Conservation (phyloP, 1,139 yeast genomes). For the Suhomyces bribrorum region DNA sequence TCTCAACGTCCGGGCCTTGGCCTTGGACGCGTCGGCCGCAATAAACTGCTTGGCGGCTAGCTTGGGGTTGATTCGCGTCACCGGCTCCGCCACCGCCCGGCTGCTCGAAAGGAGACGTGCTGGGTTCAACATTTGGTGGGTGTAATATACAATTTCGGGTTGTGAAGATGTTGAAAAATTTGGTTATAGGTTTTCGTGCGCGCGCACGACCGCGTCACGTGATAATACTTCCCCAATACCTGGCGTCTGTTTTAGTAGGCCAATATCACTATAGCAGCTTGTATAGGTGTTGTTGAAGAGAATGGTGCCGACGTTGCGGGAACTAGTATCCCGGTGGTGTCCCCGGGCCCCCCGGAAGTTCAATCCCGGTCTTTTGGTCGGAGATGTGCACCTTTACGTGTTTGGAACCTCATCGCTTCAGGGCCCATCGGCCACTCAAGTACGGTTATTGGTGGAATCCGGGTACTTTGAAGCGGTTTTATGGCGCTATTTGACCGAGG, state of each 20-base stretch:
- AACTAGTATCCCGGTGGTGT: conserved; percentile 20
- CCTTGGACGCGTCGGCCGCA: conserved; percentile 27
- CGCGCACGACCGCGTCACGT: conserved; percentile 14
- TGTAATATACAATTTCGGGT: too few relatives aligned
- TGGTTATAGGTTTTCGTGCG: conserved; percentile 1
- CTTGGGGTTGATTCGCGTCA: conserved; percentile 25
- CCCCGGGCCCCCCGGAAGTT: conserved; percentile 21
- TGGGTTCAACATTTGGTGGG: conserved; percentile 19
- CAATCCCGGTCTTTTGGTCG: conserved; percentile 18
- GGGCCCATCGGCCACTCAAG: conserved; percentile 5
- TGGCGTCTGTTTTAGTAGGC: too few relatives aligned
- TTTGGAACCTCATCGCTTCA: conserved; percentile 7
- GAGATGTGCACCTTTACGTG: conserved; percentile 23
- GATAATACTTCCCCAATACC: too few relatives aligned
- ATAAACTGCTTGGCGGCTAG: conserved; percentile 38
- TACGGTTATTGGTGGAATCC: conserved; percentile 19
- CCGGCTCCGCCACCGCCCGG: conserved; percentile 14
- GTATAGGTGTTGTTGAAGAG: neutral
- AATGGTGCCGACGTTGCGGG: too few relatives aligned
- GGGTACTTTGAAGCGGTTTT: conserved; percentile 30
- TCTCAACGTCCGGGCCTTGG: conserved; percentile 39
- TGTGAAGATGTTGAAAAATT: conserved; percentile 9
- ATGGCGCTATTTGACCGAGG: conserved; percentile 44
- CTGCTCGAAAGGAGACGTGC: conserved; percentile 25
- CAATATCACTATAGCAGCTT: too few relatives aligned